Evolutionary conservation across 129 eudicot genomes (phyloP), one percentile per base, ranked within the genome.

Genomic region (Arctium minus): DNA sequence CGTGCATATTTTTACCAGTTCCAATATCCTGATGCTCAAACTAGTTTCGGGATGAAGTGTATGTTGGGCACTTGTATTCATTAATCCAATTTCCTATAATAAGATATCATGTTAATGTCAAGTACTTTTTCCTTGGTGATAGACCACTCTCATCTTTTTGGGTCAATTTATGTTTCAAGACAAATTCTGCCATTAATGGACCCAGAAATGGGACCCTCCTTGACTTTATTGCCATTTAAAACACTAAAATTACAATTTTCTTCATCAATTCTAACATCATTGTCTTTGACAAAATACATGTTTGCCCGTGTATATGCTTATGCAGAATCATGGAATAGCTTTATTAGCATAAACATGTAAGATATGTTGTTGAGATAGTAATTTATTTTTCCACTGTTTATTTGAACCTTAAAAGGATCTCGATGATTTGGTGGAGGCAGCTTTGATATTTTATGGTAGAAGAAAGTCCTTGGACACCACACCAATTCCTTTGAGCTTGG

Each of bases 401-500:
- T 75, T 18, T 62, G 40, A 48, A 12, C 48, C 77, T 32, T 12
- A 60, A 74, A 79, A 96, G 99, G 99, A 93, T 89, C 98, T 96
- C 74, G 99, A 96, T 82, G 91, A 90, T 84, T 86, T 96, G 65
- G 95, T 96, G 77, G 98, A 93, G 88, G 99, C 99, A 73, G 98
- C 99, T 74, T 87, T 96, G 75, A 72, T 85, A 32, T 93, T 65
- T 77, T 96, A 96, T 85, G 97, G 98, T 70, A 80, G 86, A 82
- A 90, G 89, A 86, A 96, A 91, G 39, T 35, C 89, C 29, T 79
- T 96, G 89, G 94, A 90, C 82, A 82, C 72, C 85, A 87, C 85
- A 79, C 95, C 97, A 8, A 81, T 96, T 86, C 98, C 99, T 5
- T 75, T 91, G 89, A 85, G 81, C 32, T 88, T 96, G 91, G 99